phyloP scores from a whole-genome alignment of 2,329 filamentous ascomycete species.

The Arthrobotrys sphaeroides region DNA sequence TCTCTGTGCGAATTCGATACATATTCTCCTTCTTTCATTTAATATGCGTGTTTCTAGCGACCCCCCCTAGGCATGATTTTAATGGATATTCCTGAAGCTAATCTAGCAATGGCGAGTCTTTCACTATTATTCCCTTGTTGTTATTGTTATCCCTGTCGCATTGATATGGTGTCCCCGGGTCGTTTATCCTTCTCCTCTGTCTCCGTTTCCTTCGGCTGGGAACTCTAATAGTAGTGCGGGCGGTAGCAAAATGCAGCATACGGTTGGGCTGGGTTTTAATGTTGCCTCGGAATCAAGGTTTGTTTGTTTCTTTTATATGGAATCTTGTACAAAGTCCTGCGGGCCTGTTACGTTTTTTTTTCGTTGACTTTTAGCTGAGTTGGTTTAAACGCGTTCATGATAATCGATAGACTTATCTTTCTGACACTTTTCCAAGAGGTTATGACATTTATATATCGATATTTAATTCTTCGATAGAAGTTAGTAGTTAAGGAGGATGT shows the following conservation, averaged over 20 bases:
- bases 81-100: not conserved
- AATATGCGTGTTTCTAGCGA: not conserved
- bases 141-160: slow-evolving; percentile 23
- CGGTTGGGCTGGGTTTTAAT: not conserved
- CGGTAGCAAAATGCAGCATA: slow-evolving; percentile 28
- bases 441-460: not conserved
- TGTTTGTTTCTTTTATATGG: slow-evolving; percentile 1
- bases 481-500: no score
- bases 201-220: not conserved
- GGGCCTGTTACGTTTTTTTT: not conserved
- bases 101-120: not conserved
- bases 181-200: slow-evolving; percentile 3
- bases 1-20: no score
- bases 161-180: slow-evolving; percentile 50
- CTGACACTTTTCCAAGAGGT: not conserved
- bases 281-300: slow-evolving; percentile 14
- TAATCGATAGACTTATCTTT: slow-evolving; percentile 20
- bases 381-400: not conserved
- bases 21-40: no score
- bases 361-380: not conserved
- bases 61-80: not conserved
- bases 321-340: not conserved
- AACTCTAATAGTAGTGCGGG: slow-evolving; percentile 1
- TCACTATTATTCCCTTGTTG: not conserved
- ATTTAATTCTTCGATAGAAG: no score